Evolutionary conservation across 2,329 filamentous ascomycete genomes (phyloP).

Genomic region (Xylaria polymorpha): DNA sequence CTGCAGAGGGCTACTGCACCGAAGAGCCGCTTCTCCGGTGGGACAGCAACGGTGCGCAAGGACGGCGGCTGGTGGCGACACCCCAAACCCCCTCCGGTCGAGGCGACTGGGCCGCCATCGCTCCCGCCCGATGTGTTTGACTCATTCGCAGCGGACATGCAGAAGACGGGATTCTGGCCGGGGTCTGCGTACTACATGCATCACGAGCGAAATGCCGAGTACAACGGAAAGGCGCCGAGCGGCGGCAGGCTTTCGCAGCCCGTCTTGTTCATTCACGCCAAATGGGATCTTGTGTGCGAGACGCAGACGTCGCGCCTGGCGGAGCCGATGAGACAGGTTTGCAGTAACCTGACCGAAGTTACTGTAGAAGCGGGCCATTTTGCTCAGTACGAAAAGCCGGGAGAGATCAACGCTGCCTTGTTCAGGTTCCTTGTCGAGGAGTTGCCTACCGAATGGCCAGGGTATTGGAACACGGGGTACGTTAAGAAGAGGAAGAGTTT

Average conservation of each 20-base stretch:
- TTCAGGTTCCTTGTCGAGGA: slow-evolving; percentile 42
- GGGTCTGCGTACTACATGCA: slow-evolving; percentile 53
- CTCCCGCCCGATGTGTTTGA: slow-evolving; percentile 39
- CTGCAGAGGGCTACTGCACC: slow-evolving; percentile 44
- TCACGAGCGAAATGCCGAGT: slow-evolving; percentile 56
- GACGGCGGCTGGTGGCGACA: slow-evolving; percentile 35
- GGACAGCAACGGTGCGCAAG: slow-evolving; percentile 25
- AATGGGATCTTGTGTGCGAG: slow-evolving; percentile 54
- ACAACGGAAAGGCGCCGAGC: slow-evolving; percentile 45
- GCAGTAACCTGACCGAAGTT: slow-evolving; percentile 54
- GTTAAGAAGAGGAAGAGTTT: slow-evolving; percentile 36
- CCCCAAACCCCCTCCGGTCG: slow-evolving; percentile 13
- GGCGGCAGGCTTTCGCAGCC: slow-evolving; percentile 50
- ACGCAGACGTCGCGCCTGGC: slow-evolving; percentile 50
- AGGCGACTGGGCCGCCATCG: slow-evolving; percentile 7
- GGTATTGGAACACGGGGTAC: slow-evolving; percentile 38
- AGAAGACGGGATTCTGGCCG: slow-evolving; percentile 54
- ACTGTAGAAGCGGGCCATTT: slow-evolving; percentile 52
- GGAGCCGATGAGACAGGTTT: slow-evolving; percentile 51
- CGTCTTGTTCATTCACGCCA: slow-evolving; percentile 51
- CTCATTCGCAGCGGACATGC: slow-evolving; percentile 48
- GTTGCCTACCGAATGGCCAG: slow-evolving; percentile 39
- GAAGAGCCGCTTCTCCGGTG: slow-evolving; percentile 40
- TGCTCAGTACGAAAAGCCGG: slow-evolving; percentile 49
- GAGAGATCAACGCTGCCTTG: slow-evolving; percentile 44